Evolutionary conservation across 768 basidiomycete genomes (phyloP), one percentile per base, ranked within the genome.

Genomic region (Boletus vermiculosoides): DNA sequence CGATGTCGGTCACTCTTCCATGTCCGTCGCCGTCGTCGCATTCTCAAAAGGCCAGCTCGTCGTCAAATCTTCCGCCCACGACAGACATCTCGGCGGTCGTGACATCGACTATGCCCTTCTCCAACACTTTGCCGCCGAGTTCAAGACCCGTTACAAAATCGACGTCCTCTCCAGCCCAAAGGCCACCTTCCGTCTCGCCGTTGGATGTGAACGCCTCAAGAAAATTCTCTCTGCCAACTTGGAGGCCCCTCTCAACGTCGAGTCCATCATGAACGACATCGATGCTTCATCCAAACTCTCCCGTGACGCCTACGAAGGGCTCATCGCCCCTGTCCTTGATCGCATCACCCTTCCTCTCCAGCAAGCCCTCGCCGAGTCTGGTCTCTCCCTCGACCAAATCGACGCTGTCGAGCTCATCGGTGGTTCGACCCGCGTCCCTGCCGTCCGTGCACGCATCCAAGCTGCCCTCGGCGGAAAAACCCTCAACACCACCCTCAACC

Each of bases 91-190:
- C 62, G 96, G 97, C 67, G 96, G 97, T 36, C 92, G 95, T 52
- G 93, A 98, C 74, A 88, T 99, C 73, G 97, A 99, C 78, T 87
- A 84, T 67, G 93, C 88, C 18, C 86, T 99, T 64, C 83, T 97
- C 39, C 71, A 85, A 64, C 84, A 98, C 78, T 98, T 98, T 70
- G 82, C 95, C 10, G 74, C 83, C 30, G 90, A 98, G 74, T 98
- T 98, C 86, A 88, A 94, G 77, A 71, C 75, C n/a, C 98, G 97
- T 73, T 98, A 98, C 85, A 97, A 94, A 76, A 93, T 98, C 70
- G 95, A 98, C 72, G 94, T 98, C 65, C 72, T 93, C 67, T 83
- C 82, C 62, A 94, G 81, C 75, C 90, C 93, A 63, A 98, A 98
- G 74, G 97, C 94, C 33, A 81, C 79, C 46, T 98, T 98, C 91